Evolutionary conservation across 1,284 basidiomycete genomes (phyloP), one percentile per base, ranked within the genome.

Genomic region (Microbotryomycetes sp.): DNA sequence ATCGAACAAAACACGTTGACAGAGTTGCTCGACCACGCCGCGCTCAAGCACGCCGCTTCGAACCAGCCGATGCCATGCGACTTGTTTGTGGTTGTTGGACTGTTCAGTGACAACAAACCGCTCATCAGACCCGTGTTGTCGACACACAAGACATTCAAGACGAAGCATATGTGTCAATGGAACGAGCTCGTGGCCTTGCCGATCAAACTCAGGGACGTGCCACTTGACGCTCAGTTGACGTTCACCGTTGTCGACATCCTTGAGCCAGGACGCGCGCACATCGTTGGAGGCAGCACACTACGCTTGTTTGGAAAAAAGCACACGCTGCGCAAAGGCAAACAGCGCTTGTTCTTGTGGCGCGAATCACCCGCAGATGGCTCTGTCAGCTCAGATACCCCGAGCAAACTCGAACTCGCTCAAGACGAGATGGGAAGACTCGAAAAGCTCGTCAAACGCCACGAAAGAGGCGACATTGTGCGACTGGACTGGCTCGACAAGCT

Each of bases 171-270:
- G 49, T 91, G 92, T 73, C 86, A 80, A 46, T 98, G 94, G 94
- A 94, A 94, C 72, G 90, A 97, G 78, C 89, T 87, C 82, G 85
- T 97, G 51, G 86, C 88, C 0, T 78, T 97, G 3, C 92, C 93
- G 0, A 88, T 94, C 71, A 86, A 86, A 48, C 94, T 96, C 65
- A 88, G 90, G 56, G 92, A 96, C 71, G 80, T 98, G 4, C 91
- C 92, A 0, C 78, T 92, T 31, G 87, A 80, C 71, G 86, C 92
- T 0, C 92, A 96, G 70, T 81, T 98, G 58, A 87, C 88, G 0
- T 89, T 97, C 73, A 97, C 94, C 1, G 86, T 97, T 23, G 96
- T 92, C 86, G 92, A 97, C 73, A 90, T 93, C 58, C 86, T 85
- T 46, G 87, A 88, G 0, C 84, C 90, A 56, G 55, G 48, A 81